Conservation (phyloP, 1,139 yeast genomes). For the Pneumocystis jirovecii region DNA sequence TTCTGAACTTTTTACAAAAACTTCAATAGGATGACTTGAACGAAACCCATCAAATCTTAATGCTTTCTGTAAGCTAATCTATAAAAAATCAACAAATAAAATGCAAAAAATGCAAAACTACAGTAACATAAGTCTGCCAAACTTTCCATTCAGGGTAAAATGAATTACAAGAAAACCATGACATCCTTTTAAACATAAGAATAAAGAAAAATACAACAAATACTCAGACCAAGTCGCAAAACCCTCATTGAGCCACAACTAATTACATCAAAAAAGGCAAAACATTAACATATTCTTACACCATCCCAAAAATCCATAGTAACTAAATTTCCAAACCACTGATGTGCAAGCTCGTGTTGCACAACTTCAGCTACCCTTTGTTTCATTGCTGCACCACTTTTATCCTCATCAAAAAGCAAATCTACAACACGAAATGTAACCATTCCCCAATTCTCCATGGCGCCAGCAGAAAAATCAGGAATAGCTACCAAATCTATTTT, state of each 20-base stretch:
- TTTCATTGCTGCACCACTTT: constrained; percentile 52
- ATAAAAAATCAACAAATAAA: background rate
- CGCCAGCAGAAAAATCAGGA: constrained; percentile 72
- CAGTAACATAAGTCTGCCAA: constrained; percentile 59
- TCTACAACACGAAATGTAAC: constrained; percentile 74
- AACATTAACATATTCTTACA: constrained; percentile 14
- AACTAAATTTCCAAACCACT: constrained; percentile 84
- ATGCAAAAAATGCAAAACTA: background rate
- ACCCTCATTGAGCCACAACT: constrained; percentile 74
- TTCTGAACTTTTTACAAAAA: constrained; percentile 64
- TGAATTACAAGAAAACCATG: constrained; percentile 62
- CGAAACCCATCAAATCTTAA: constrained; percentile 43
- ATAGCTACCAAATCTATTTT: constrained; percentile 73
- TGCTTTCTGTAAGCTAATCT: constrained; percentile 48
- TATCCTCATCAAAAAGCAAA: constrained; percentile 48
- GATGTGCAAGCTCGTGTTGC: constrained; percentile 83
- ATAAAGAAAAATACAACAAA: constrained; percentile 24
- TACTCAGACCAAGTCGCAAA: constrained; percentile 44
- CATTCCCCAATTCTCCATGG: constrained; percentile 88
- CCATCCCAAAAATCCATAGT: constrained; percentile 97
- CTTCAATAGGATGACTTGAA: constrained; percentile 57
- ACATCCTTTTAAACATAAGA: constrained; percentile 32
- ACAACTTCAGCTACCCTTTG: constrained; percentile 77
- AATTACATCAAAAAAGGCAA: background rate
- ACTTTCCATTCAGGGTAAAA: constrained; percentile 79